Base-by-base conservation (phyloP, 2,329 filamentous ascomycete genomes). In the Sarocladium kiliense region DNA sequence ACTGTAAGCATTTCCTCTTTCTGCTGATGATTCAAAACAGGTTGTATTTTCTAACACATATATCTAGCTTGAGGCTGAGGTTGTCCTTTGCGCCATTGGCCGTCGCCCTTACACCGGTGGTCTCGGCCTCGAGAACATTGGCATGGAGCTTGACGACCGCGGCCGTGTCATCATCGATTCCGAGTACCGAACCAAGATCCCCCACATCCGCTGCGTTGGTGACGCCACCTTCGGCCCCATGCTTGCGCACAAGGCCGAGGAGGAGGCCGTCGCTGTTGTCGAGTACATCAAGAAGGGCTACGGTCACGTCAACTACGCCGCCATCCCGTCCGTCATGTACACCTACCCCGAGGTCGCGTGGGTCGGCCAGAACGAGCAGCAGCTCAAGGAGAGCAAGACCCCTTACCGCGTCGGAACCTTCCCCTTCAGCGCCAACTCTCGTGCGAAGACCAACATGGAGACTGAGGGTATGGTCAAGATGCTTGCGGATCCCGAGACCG, bases 301-400 rank as follows among this genome's bases (percentile, higher is more conserved):
- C 74, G 94, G 94, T 57, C 94, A 99, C 75, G 94, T 99, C 76
- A 99, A 99, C 87, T 99, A 99, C 77, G 90, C 85, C 67, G 90
- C 88, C 73, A 99, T 99, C 69, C 94, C 94, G 62, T 94, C 90
- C 32, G 94, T 99, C 77, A 99, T 99, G 94, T 99, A 99, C 84
- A 97, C 94, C 11, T 88, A 97, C 78, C 94, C 94, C 32, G 94
- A 99, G 75, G 94, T 97, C 62, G 91, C 94, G 34, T 99, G 94
- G 94, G 94, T 99, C 47, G 94, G 94, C 57, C 92, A 97, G 80
- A 97, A 87, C 72, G 94, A 99, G 80, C 88, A 93, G 70, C 94
- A 99, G 64, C 81, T 99, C 61, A 97, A 97, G 83, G 85, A 85
- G 62, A 82, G 87, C 60, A 91, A 90, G 60, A 84, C 96, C 67